Evolutionary conservation across 371 early-diverging fungal species (phyloP).

Genomic region (Parasitella parasitica): DNA sequence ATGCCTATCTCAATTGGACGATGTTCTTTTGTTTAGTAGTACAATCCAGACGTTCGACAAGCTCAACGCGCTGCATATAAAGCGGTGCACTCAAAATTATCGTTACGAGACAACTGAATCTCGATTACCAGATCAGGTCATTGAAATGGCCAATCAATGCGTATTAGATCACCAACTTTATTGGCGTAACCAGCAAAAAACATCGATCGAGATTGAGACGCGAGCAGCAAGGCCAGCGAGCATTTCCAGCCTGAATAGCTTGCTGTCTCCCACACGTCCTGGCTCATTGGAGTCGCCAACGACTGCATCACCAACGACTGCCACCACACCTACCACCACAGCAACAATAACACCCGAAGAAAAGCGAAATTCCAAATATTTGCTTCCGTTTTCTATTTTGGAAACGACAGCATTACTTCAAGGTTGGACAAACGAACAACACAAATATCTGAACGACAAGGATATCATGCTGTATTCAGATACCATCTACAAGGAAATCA

Average conservation of each 20-base stretch:
- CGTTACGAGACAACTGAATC: conserved; percentile 83
- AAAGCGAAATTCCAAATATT: conserved; percentile 19
- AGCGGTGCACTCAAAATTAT: conserved; percentile 71
- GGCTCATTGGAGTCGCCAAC: not conserved
- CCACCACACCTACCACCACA: not conserved
- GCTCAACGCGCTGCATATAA: conserved; percentile 69
- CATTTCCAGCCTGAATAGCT: conserved; percentile 14
- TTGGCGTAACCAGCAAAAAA: conserved; percentile 10
- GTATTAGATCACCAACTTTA: conserved; percentile 44
- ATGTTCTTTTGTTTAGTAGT: conserved; percentile 66
- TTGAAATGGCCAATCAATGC: conserved; percentile 58
- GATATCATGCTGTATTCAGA: conserved; percentile 9
- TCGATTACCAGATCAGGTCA: conserved; percentile 62
- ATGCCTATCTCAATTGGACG: conserved; percentile 67
- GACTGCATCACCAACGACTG: not conserved
- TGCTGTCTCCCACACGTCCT: conserved; percentile 9
- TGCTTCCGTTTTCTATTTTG: conserved; percentile 19
- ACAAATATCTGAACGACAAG: not conserved
- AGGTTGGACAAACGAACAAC: conserved; percentile 18
- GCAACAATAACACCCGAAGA: not conserved
- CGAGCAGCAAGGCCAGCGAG: conserved; percentile 8
- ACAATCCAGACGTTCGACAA: conserved; percentile 61
- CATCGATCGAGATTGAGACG: not conserved
- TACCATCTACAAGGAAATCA: conserved; percentile 23
- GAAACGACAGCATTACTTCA: conserved; percentile 12